Percentiles rank a stretch among this genome's conserved stretches.
Evolutionary conservation across 78 protist genomes (phyloP).

Genomic region (Diacronema lutheri): DNA sequence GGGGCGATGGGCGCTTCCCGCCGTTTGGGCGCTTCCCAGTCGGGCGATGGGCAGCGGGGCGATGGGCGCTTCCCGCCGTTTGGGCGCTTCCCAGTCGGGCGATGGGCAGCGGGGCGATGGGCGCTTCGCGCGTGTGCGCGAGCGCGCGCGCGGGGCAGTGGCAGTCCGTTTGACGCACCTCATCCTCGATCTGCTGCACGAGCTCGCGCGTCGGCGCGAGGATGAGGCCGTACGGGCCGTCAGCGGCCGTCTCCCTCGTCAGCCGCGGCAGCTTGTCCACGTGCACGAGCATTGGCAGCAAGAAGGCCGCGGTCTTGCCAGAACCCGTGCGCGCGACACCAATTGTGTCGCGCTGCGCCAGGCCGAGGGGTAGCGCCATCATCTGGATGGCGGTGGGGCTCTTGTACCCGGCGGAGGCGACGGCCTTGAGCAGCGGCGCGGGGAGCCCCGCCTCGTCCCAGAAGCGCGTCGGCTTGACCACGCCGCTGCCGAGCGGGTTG

Average conservation of each 20-base stretch:
- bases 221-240: slow-evolving; percentile 91
- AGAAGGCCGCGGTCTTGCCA: slow-evolving; percentile 96
- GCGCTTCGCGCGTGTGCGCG: no score
- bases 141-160: neutral
- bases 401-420: neutral
- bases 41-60: no score
- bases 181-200: slow-evolving; percentile 89
- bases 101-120: no score
- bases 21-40: no score
- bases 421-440: slow-evolving; percentile 3
- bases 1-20: no score
- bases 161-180: neutral
- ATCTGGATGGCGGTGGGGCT: slow-evolving; percentile 93
- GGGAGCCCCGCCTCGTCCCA: neutral
- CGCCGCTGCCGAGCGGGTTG: slow-evolving; percentile 5
- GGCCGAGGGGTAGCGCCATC: slow-evolving; percentile 88
- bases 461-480: neutral
- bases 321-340: slow-evolving; percentile 77
- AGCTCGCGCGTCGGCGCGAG: no score
- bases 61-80: no score
- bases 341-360: slow-evolving; percentile 78
- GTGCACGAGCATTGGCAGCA: slow-evolving; percentile 81
- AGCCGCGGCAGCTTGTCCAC: neutral
- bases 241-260: slow-evolving; percentile 38
- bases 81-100: no score